Conservation (phyloP, 257 asterid genomes). For the Solanum appendiculatum region DNA sequence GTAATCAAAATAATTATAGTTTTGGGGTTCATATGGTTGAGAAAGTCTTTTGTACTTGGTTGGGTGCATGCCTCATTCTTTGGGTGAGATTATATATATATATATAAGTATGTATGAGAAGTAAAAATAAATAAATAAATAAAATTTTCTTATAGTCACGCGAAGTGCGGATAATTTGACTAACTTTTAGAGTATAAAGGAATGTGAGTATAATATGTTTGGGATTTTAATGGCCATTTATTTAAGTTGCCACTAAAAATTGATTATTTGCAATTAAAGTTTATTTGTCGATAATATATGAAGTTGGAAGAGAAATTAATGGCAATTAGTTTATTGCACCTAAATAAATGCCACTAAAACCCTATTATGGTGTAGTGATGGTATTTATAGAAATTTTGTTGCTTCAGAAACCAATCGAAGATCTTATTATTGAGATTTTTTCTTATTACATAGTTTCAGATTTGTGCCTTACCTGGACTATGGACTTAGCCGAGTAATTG, state of each 20-base stretch:
- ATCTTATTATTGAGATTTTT: background rate
- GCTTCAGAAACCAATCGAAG: constrained; percentile 6
- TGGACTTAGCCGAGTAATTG: constrained; percentile 8
- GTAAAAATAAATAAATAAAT: too few species aligned
- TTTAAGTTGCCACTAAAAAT: background rate
- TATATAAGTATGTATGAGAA: background rate
- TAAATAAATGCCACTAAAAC: too few species aligned
- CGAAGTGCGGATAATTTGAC: background rate
- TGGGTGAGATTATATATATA: background rate
- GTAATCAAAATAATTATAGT: background rate
- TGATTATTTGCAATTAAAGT: background rate
- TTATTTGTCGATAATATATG: background rate
- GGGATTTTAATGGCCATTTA: background rate
- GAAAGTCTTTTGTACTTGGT: background rate
- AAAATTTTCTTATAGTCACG: too few species aligned
- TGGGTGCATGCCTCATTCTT: background rate
- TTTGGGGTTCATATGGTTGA: background rate
- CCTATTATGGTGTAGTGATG: too few species aligned
- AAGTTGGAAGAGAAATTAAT: too few species aligned
- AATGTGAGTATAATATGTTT: background rate
- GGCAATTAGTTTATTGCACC: too few species aligned
- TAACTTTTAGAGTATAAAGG: background rate
- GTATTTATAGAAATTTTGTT: background rate
- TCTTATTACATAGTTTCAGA: constrained; percentile 19
- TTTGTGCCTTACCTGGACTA: too few species aligned